A percentile compares a stretch with the other conserved stretches of the same genome.
Evolutionary conservation across 768 basidiomycete genomes (phyloP).

Genomic region (Xanthoconium purpureum): DNA sequence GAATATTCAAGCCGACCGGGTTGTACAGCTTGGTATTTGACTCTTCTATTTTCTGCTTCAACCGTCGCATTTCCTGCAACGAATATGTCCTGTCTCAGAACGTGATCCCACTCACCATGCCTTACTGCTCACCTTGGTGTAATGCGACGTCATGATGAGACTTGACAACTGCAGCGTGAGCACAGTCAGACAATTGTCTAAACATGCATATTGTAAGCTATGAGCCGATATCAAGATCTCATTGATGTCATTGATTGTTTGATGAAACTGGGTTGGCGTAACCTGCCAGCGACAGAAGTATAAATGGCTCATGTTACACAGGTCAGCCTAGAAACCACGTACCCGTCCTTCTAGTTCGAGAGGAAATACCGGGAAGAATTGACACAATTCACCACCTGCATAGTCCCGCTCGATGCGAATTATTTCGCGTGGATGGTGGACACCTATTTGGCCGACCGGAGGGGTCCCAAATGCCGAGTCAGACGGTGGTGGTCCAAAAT

Average conservation of each 20-base stretch:
- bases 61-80: conserved; percentile 70
- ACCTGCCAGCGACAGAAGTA: conserved; percentile 48
- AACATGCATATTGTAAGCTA: conserved; percentile 63
- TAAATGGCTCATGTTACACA: background rate
- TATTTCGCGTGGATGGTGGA: conserved; percentile 89
- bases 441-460: conserved; percentile 81
- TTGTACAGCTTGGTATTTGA: conserved; percentile 78
- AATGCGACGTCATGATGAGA: conserved; percentile 69
- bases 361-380: conserved; percentile 87
- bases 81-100: conserved; percentile 1
- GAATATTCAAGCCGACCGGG: conserved; percentile 79
- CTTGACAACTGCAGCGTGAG: conserved; percentile 78
- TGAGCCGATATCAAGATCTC: conserved; percentile 84
- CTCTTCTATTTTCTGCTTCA: conserved; percentile 59
- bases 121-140: conserved; percentile 60
- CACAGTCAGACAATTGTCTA: conserved; percentile 79
- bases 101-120: background rate
- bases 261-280: conserved; percentile 84
- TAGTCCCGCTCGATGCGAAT: conserved; percentile 93
- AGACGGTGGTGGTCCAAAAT: conserved; percentile 75
- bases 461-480: conserved; percentile 77
- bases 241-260: conserved; percentile 90
- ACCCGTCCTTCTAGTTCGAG: conserved; percentile 93
- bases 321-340: conserved; percentile 28
- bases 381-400: conserved; percentile 81